These are phyloP conservation scores for Diaporthe vexans DNA, from an alignment of 2,329 filamentous ascomycete genomes.

Conservation along the genomic window DNA sequence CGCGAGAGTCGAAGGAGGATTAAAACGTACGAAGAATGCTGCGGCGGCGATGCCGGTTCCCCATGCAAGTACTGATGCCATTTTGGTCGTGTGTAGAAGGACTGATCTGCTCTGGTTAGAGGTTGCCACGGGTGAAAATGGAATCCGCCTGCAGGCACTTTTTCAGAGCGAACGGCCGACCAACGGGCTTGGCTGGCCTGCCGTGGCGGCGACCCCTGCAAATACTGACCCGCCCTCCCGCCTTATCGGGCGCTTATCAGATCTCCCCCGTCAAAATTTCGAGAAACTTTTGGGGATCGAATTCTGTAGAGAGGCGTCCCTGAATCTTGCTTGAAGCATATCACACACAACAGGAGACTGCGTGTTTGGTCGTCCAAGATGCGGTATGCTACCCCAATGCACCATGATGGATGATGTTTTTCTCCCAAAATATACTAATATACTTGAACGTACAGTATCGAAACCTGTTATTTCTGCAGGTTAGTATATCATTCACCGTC, in stretches of 20 bases:
- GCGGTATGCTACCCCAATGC: conserved; percentile 46
- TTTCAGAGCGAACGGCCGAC: conserved; percentile 27
- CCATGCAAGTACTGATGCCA: conserved; percentile 72
- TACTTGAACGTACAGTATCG: conserved; percentile 57
- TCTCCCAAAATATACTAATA: neutral
- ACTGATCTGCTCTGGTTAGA: neutral
- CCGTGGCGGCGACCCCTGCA: conserved; percentile 6
- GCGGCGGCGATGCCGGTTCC: conserved; percentile 73
- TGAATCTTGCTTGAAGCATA: conserved; percentile 17
- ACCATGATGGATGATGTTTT: neutral
- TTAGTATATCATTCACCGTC: neutral
- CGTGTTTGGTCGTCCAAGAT: conserved; percentile 45
- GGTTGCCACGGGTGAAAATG: conserved; percentile 35
- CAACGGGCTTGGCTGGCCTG: conserved; percentile 18
- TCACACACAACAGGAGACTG: conserved; percentile 32
- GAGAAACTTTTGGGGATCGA: conserved; percentile 36
- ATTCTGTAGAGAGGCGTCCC: conserved; percentile 1
- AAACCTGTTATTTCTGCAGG: conserved; percentile 79
- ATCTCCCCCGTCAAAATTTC: conserved; percentile 38
- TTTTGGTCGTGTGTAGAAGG: conserved; percentile 49
- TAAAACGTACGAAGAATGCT: conserved; percentile 70
- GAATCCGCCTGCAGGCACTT: conserved; percentile 37
- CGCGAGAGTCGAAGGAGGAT: neutral
- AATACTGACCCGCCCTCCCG: conserved; percentile 5
- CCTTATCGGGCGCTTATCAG: conserved; percentile 35